Evolutionary conservation across 768 basidiomycete genomes (phyloP).

Genomic region (Panus rudis): DNA sequence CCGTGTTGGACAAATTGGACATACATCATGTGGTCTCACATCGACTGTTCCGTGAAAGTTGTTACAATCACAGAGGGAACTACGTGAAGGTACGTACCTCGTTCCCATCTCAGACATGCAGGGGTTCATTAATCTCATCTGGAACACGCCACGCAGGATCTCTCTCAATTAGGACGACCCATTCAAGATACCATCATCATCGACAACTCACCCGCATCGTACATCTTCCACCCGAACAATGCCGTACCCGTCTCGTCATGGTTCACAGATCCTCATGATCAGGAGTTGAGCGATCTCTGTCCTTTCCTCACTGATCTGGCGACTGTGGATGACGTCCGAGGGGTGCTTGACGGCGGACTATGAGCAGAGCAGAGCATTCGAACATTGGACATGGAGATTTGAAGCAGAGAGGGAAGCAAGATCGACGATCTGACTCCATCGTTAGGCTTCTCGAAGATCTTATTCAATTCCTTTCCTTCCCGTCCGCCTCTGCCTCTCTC

Average conservation of each 20-base stretch:
- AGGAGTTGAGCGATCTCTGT: slow-evolving; percentile 91
- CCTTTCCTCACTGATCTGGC: slow-evolving; percentile 89
- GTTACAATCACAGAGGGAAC: slow-evolving; percentile 98
- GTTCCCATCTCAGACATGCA: slow-evolving; percentile 10
- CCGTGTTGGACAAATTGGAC: slow-evolving; percentile 95
- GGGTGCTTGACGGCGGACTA: slow-evolving; percentile 24
- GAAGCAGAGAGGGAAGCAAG: background rate
- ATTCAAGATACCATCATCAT: slow-evolving; percentile 94
- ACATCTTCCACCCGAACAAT: slow-evolving; percentile 99
- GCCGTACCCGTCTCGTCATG: slow-evolving; percentile 98
- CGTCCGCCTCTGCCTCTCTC: too few relatives aligned
- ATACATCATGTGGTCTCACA: slow-evolving; percentile 88
- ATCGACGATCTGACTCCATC: too few relatives aligned
- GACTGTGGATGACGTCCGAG: slow-evolving; percentile 83
- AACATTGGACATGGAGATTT: background rate
- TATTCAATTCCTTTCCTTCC: too few relatives aligned
- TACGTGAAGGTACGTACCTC: slow-evolving; percentile 82
- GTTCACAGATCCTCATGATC: slow-evolving; percentile 99
- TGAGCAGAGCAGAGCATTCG: slow-evolving; percentile 6
- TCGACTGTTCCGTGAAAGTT: slow-evolving; percentile 94
- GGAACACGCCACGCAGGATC: slow-evolving; percentile 59
- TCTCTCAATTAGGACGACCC: slow-evolving; percentile 94
- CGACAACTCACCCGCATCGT: slow-evolving; percentile 98
- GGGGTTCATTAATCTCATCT: too few relatives aligned
- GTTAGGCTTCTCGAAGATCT: too few relatives aligned